These are phyloP conservation scores for Pyrenochaeta sp. DNA, from an alignment of 2,329 filamentous ascomycete species.

Conservation along the genomic window DNA sequence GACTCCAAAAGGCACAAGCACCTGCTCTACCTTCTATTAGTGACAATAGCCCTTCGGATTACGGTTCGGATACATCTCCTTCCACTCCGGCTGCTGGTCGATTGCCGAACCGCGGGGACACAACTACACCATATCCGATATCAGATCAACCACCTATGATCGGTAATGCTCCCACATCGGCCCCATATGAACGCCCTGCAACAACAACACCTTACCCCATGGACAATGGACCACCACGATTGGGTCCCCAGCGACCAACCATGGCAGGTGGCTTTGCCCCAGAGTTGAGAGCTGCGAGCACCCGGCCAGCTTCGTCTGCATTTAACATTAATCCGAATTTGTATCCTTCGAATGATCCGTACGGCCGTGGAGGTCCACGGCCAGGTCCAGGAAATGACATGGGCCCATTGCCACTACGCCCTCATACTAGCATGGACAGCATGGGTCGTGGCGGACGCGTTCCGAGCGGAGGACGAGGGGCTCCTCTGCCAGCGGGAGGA, in stretches of 20 bases:
- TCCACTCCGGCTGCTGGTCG: slow-evolving; percentile 27
- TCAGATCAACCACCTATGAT: slow-evolving; percentile 52
- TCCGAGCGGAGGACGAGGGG: slow-evolving; percentile 35
- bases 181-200: slow-evolving; percentile 53
- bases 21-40: slow-evolving; percentile 49
- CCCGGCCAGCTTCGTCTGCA: slow-evolving; percentile 57
- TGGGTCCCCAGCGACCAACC: slow-evolving; percentile 35
- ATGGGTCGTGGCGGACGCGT: slow-evolving; percentile 43
- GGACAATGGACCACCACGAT: slow-evolving; percentile 67
- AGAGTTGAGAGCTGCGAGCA: slow-evolving; percentile 58
- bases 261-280: slow-evolving; percentile 53
- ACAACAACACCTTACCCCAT: slow-evolving; percentile 74
- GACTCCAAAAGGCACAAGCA: slow-evolving; percentile 49
- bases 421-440: slow-evolving; percentile 46
- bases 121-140: slow-evolving; percentile 53
- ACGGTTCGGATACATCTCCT: slow-evolving; percentile 35
- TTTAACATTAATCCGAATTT: slow-evolving; percentile 60
- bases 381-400: slow-evolving; percentile 35
- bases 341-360: slow-evolving; percentile 42
- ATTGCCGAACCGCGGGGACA: slow-evolving; percentile 40
- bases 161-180: slow-evolving; percentile 22
- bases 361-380: slow-evolving; percentile 37
- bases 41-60: slow-evolving; percentile 48
- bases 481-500: slow-evolving; percentile 38
- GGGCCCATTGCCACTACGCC: slow-evolving; percentile 44